Evolutionary conservation across 2,329 filamentous ascomycete genomes (phyloP).

Genomic region (Penicillium sp.): DNA sequence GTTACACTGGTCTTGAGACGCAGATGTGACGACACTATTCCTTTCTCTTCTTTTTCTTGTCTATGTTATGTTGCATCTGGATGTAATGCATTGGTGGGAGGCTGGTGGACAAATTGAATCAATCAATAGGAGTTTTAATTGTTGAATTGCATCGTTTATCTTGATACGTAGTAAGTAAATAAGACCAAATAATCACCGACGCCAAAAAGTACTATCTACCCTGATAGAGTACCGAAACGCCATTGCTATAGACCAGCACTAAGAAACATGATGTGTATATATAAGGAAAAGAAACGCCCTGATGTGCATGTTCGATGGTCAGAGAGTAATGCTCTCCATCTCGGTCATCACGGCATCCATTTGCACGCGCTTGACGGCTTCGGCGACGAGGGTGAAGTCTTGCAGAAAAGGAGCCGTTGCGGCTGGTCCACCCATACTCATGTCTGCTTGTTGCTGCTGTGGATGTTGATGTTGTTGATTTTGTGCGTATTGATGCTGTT

Average conservation of each 20-base stretch:
- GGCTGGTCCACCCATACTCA: slow-evolving; percentile 28
- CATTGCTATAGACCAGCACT: not conserved
- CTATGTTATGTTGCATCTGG: no score
- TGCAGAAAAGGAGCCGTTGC: slow-evolving; percentile 63
- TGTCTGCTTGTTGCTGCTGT: slow-evolving; percentile 22
- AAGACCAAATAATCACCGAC: not conserved
- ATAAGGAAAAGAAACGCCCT: not conserved
- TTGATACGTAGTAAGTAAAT: no score
- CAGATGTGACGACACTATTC: no score
- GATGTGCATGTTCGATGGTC: slow-evolving; percentile 11
- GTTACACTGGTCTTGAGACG: no score
- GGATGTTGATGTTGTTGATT: slow-evolving; percentile 19
- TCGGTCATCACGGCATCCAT: slow-evolving; percentile 86
- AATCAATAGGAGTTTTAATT: no score
- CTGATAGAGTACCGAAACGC: not conserved
- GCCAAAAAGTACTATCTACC: not conserved
- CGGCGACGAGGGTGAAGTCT: slow-evolving; percentile 80
- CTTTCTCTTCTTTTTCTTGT: no score
- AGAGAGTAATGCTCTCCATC: slow-evolving; percentile 53
- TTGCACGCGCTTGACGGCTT: slow-evolving; percentile 89
- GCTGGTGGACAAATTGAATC: no score
- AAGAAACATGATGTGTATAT: not conserved
- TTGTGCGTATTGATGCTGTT: slow-evolving; percentile 17
- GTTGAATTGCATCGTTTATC: no score
- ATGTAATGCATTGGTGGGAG: no score